A percentile compares a stretch with the other conserved stretches of the same genome.
These are phyloP conservation scores for Starmerella tilneyi DNA, from an alignment of 805 yeast species.

Conservation along the genomic window DNA sequence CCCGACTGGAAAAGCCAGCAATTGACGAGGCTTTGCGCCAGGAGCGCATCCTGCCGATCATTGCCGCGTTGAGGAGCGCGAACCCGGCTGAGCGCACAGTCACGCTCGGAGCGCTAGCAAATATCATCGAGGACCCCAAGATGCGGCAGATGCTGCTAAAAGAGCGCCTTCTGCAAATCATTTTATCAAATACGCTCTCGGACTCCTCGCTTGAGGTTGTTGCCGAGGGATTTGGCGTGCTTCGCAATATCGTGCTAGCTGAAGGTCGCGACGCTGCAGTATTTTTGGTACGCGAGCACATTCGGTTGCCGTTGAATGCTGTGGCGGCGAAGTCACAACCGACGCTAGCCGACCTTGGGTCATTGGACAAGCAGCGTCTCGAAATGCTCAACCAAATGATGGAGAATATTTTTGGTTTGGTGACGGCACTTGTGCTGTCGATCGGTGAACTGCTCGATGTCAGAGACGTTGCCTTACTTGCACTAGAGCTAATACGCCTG, in stretches of 20 bases:
- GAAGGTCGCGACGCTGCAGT: slow-evolving; percentile 79
- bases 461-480: background rate
- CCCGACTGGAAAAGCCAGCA: slow-evolving; percentile 22
- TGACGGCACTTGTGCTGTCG: slow-evolving; percentile 31
- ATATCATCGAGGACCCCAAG: slow-evolving; percentile 57
- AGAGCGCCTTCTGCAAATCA: slow-evolving; percentile 55
- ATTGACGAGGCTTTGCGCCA: slow-evolving; percentile 43
- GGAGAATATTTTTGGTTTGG: slow-evolving; percentile 53
- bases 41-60: slow-evolving; percentile 56
- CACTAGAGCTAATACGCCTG: background rate
- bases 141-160: slow-evolving; percentile 56
- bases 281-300: slow-evolving; percentile 64
- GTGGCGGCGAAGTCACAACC: background rate
- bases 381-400: background rate
- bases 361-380: background rate
- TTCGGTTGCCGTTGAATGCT: slow-evolving; percentile 26
- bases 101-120: slow-evolving; percentile 64
- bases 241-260: slow-evolving; percentile 70
- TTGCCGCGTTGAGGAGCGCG: slow-evolving; percentile 51
- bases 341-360: background rate
- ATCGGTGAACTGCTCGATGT: background rate
- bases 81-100: slow-evolving; percentile 63
- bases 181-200: slow-evolving; percentile 53
- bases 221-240: slow-evolving; percentile 68
- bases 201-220: slow-evolving; percentile 67